A percentile compares a stretch with the other conserved stretches of the same genome.
These are phyloP conservation scores for Phytopythium montanum DNA, from an alignment of 352 stramenopile genomes.

Conservation along the genomic window DNA sequence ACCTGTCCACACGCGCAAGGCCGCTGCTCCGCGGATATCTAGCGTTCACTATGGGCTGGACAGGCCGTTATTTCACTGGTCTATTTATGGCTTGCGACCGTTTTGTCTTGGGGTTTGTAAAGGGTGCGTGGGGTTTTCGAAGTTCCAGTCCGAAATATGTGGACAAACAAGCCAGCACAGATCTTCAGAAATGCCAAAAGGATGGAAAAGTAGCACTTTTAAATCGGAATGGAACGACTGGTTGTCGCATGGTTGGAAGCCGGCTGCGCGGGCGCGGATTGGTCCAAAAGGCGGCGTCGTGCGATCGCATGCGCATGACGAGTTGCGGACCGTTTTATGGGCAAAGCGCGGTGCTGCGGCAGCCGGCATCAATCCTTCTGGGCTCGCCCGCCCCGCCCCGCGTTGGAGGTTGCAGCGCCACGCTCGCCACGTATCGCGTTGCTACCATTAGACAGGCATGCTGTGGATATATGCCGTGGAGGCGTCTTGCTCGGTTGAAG, in stretches of 20 bases:
- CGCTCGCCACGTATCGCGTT: too few species aligned
- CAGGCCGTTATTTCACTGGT: not conserved
- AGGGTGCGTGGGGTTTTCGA: not conserved
- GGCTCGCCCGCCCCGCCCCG: too few species aligned
- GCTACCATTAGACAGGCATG: too few species aligned
- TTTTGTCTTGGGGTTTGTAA: not conserved
- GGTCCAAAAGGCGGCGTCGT: not conserved
- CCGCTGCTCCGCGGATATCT: not conserved
- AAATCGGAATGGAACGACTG: not conserved
- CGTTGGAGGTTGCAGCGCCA: too few species aligned
- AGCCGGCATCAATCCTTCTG: too few species aligned
- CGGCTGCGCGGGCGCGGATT: not conserved
- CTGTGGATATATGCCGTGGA: too few species aligned
- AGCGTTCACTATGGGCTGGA: too few species aligned
- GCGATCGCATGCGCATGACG: not conserved
- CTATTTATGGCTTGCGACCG: not conserved
- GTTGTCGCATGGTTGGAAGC: slow-evolving; percentile 1
- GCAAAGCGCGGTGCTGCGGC: too few species aligned
- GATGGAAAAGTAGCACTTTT: not conserved
- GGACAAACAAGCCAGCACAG: not conserved
- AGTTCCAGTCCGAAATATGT: not conserved
- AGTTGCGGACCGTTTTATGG: too few species aligned
- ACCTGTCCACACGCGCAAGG: too few species aligned
- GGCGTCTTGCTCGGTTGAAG: too few species aligned
- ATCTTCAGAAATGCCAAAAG: too few species aligned